Evolutionary conservation across 1,139 yeast genomes (phyloP).

Genomic region (Nakaseomyces glabratus): DNA sequence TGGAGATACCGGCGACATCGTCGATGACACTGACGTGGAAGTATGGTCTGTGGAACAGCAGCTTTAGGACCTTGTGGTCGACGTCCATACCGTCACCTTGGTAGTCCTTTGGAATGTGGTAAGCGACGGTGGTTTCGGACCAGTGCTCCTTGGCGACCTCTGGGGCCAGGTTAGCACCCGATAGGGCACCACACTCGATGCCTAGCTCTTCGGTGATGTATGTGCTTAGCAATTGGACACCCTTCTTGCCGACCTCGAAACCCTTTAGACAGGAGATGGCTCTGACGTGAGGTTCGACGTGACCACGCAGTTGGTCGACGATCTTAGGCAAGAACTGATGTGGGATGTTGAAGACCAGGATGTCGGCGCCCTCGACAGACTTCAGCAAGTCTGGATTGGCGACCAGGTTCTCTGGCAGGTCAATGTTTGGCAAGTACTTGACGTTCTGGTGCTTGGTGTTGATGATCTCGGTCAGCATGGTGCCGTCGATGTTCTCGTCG

Average conservation of each 20-base stretch:
- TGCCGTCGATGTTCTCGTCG: constrained; percentile 65
- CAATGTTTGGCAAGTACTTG: constrained; percentile 71
- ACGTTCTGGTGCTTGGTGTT: constrained; percentile 82
- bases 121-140: constrained; percentile 95
- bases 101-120: constrained; percentile 56
- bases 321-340: constrained; percentile 80
- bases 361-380: constrained; percentile 67
- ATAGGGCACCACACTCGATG: constrained; percentile 81
- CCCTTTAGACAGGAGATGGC: constrained; percentile 94
- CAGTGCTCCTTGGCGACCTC: constrained; percentile 89
- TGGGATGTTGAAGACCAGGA: constrained; percentile 81
- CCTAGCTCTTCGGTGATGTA: constrained; percentile 68
- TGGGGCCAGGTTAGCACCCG: constrained; percentile 91
- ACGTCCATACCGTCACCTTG: constrained; percentile 65
- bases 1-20: constrained; percentile 86
- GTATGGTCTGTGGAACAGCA: constrained; percentile 84
- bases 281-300: constrained; percentile 56
- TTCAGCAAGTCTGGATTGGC: constrained; percentile 76
- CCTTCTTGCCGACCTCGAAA: constrained; percentile 67
- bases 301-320: constrained; percentile 64
- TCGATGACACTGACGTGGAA: constrained; percentile 84
- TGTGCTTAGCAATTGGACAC: constrained; percentile 69
- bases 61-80: constrained; percentile 56
- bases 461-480: constrained; percentile 73
- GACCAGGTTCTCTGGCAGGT: constrained; percentile 65